phyloP scores from a whole-genome alignment of 345 rosid species.

The Gossypium thurberi region DNA sequence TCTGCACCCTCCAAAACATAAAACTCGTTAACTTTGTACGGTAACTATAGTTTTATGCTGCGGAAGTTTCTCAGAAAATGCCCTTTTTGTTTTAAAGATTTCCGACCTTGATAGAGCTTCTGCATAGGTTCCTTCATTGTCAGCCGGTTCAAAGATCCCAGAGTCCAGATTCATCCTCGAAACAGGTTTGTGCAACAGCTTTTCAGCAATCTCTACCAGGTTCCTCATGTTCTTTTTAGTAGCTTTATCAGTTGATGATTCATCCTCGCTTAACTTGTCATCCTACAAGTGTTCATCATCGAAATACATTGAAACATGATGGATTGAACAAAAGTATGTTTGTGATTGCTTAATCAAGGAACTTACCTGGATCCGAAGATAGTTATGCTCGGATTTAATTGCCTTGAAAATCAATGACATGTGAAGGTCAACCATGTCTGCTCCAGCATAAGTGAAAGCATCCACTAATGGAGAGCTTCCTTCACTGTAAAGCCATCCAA shows the following conservation, averaged over 20 bases:
- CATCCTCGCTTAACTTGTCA: conserved; percentile 15
- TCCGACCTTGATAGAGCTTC: conserved; percentile 21
- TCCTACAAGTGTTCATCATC: conserved; percentile 17
- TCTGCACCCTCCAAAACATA: conserved; percentile 8
- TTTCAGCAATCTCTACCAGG: conserved; percentile 22
- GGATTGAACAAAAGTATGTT: background rate
- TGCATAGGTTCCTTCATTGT: conserved; percentile 24
- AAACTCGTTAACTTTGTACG: background rate
- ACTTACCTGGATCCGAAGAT: conserved; percentile 43
- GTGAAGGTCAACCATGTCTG: conserved; percentile 45
- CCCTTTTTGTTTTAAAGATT: background rate
- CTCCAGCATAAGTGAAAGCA: conserved; percentile 42
- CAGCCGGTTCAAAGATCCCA: conserved; percentile 22
- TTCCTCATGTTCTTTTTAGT: conserved; percentile 24
- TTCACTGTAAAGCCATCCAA: conserved; percentile 34
- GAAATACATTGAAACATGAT: background rate
- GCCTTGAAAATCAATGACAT: conserved; percentile 28
- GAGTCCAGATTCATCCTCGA: conserved; percentile 26
- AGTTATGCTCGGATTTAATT: conserved; percentile 24
- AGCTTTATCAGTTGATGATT: conserved; percentile 22
- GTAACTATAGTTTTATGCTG: background rate
- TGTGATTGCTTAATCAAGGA: background rate
- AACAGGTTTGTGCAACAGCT: conserved; percentile 35
- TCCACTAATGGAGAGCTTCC: conserved; percentile 33
- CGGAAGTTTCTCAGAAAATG: background rate